Evolutionary conservation across 495 filamentous ascomycete species (phyloP).

Genomic region (Talaromyces proteolyticus): DNA sequence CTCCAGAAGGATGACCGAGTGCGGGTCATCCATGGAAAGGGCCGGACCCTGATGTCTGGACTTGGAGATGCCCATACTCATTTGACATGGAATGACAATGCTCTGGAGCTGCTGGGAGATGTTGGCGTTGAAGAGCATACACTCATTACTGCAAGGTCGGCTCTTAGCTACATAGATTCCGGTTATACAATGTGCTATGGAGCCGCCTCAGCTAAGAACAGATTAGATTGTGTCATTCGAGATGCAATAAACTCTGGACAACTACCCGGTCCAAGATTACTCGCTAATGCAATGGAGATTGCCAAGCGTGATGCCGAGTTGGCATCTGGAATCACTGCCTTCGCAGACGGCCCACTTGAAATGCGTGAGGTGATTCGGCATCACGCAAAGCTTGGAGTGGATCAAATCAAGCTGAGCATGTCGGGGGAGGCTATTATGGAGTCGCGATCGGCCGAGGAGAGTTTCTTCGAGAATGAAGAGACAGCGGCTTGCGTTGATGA

Average conservation of each 20-base stretch:
- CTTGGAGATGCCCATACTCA: conserved; percentile 46
- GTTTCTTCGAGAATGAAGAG: conserved; percentile 42
- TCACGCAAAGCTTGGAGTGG: conserved; percentile 38
- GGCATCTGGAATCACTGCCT: conserved; percentile 39
- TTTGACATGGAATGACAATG: conserved; percentile 42
- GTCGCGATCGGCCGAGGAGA: conserved; percentile 36
- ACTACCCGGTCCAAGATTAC: conserved; percentile 41
- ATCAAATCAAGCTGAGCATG: conserved; percentile 49
- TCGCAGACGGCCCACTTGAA: conserved; percentile 20
- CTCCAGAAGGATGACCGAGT: conserved; percentile 26
- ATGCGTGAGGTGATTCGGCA: conserved; percentile 22
- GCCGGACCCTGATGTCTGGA: conserved; percentile 42
- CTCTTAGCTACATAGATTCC: conserved; percentile 38
- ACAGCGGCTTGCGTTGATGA: conserved; percentile 47
- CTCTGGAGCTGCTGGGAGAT: conserved; percentile 27
- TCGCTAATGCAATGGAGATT: conserved; percentile 46
- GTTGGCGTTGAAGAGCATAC: conserved; percentile 44
- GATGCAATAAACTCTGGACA: conserved; percentile 49
- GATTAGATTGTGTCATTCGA: conserved; percentile 43
- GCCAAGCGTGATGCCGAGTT: conserved; percentile 36
- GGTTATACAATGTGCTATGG: conserved; percentile 38
- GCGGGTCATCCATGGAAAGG: conserved; percentile 30
- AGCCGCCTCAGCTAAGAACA: conserved; percentile 42
- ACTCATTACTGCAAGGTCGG: conserved; percentile 33
- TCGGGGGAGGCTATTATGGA: conserved; percentile 41